A percentile compares a stretch with the other conserved stretches of the same genome.
Evolutionary conservation across 345 rosid species (phyloP).

Genomic region (Acer negundo): DNA sequence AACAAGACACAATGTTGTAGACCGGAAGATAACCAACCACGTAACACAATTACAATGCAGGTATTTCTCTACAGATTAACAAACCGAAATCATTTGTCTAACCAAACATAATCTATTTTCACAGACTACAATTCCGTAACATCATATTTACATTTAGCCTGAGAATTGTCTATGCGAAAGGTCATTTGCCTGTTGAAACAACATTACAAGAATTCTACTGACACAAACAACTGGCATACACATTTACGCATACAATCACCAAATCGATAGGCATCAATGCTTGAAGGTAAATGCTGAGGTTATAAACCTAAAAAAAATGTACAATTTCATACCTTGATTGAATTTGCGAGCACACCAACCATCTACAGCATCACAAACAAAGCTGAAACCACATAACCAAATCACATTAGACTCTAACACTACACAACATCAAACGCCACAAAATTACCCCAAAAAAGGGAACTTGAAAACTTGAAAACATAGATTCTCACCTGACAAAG

Average conservation of each 20-base stretch:
- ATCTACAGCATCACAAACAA: constrained; percentile 89
- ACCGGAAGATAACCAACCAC: constrained; percentile 3
- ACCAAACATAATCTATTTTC: not conserved
- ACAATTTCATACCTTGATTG: constrained; percentile 68
- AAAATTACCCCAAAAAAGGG: not conserved
- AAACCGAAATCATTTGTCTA: not conserved
- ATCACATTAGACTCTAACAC: constrained; percentile 13
- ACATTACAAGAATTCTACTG: not conserved
- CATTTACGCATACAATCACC: not conserved
- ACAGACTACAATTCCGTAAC: not conserved
- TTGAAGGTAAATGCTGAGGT: not conserved
- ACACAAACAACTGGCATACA: not conserved
- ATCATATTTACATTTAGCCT: not conserved
- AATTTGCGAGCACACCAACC: constrained; percentile 97
- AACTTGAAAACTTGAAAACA: not conserved
- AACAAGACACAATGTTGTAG: not conserved
- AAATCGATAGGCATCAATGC: not conserved
- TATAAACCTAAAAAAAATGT: constrained; percentile 7
- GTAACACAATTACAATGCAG: not conserved
- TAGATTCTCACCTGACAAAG: constrained; percentile 58
- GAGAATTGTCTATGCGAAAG: not conserved
- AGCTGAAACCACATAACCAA: constrained; percentile 48
- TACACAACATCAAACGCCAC: not conserved
- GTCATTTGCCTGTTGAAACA: not conserved
- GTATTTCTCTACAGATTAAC: not conserved